phyloP scores from a whole-genome alignment of 345 rosid species.

The Salix koriyanagi region DNA sequence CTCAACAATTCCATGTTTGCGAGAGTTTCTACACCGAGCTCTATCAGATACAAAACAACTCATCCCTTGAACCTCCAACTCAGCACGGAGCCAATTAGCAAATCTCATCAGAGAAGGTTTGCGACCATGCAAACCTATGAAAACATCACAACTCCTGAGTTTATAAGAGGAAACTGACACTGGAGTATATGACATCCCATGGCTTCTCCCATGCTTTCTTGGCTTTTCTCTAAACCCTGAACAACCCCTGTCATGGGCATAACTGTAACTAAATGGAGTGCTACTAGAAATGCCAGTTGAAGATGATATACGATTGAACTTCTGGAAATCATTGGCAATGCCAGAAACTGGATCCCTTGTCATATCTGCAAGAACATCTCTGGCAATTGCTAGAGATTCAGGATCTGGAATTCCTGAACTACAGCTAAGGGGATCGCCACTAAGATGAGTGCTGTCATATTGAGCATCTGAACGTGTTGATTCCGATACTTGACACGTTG shows the following conservation, averaged over 20 bases:
- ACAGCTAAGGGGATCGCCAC: conserved; percentile 47
- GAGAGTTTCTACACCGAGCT: conserved; percentile 64
- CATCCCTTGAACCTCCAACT: conserved; percentile 87
- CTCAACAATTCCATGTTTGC: conserved; percentile 60
- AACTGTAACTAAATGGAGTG: conserved; percentile 36
- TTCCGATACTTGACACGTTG: conserved; percentile 54
- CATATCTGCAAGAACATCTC: conserved; percentile 36
- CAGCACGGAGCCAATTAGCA: conserved; percentile 84
- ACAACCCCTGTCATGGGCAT: conserved; percentile 28
- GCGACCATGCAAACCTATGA: conserved; percentile 72
- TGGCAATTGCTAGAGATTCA: conserved; percentile 35
- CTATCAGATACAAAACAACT: conserved; percentile 84
- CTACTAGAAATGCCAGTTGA: conserved; percentile 47
- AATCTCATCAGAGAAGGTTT: conserved; percentile 74
- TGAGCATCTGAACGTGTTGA: conserved; percentile 62
- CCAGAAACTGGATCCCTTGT: conserved; percentile 32
- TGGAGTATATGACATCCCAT: conserved; percentile 35
- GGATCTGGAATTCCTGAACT: conserved; percentile 52
- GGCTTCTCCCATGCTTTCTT: conserved; percentile 39
- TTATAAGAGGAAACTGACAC: conserved; percentile 60
- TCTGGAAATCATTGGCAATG: conserved; percentile 39
- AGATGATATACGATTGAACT: conserved; percentile 38
- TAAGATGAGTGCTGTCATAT: conserved; percentile 39
- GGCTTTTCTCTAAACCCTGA: conserved; percentile 31
- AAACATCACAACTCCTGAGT: conserved; percentile 75